Percentiles rank a stretch among this genome's conserved stretches.
Evolutionary conservation across 805 yeast species (phyloP).

Genomic region (Suhomyces pyralidae): DNA sequence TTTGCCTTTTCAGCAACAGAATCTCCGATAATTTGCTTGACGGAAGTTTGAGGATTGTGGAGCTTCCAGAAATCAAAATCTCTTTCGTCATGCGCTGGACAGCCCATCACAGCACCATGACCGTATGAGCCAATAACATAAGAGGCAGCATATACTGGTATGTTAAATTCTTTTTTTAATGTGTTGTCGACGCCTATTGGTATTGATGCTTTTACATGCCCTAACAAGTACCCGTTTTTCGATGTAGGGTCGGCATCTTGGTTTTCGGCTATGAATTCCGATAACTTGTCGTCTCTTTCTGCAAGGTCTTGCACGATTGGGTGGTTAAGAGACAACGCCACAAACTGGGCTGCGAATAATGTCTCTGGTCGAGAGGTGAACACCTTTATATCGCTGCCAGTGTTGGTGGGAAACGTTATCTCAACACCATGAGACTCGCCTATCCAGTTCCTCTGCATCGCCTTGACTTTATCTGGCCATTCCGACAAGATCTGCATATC

Average conservation of each 20-base stretch:
- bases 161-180: conserved; percentile 11
- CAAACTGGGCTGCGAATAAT: conserved; percentile 72
- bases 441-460: conserved; percentile 94
- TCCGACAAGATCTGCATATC: conserved; percentile 61
- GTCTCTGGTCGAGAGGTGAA: conserved; percentile 94
- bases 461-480: conserved; percentile 88
- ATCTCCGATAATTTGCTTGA: conserved; percentile 48
- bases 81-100: conserved; percentile 89
- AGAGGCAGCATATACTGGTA: conserved; percentile 88
- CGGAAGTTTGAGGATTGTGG: conserved; percentile 48
- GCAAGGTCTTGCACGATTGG: conserved; percentile 48
- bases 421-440: conserved; percentile 84
- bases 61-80: conserved; percentile 78
- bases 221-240: conserved; percentile 56
- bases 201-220: conserved; percentile 43
- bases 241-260: conserved; percentile 30
- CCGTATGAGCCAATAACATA: conserved; percentile 85
- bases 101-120: conserved; percentile 95
- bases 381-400: conserved; percentile 37
- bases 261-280: conserved; percentile 51
- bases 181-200: conserved; percentile 51
- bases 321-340: conserved; percentile 76
- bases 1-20: conserved; percentile 11
- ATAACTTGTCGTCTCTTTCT: conserved; percentile 37
- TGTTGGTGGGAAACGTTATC: conserved; percentile 45